These are phyloP conservation scores for Vaccinium darrowii DNA, from an alignment of 148 eudicot genomes.

Conservation along the genomic window DNA sequence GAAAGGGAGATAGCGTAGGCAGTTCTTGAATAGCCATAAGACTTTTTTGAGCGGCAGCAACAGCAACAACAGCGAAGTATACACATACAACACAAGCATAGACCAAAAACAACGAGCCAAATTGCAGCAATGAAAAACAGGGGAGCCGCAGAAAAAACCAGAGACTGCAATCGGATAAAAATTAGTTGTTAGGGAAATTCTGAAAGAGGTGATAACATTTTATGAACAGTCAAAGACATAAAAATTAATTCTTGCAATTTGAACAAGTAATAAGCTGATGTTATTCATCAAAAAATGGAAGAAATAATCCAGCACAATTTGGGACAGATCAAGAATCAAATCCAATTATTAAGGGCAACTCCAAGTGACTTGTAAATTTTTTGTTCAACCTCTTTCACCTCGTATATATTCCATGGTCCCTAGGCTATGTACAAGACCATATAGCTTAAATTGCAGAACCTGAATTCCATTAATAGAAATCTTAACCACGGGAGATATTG, in stretches of 20 bases:
- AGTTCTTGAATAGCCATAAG: conserved; percentile 52
- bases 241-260: not conserved
- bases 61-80: conserved; percentile 56
- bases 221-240: not conserved
- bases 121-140: conserved; percentile 43
- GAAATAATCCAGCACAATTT: too few relatives aligned
- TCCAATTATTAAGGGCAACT: not conserved
- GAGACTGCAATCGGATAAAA: conserved; percentile 43
- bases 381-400: not conserved
- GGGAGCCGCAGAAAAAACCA: conserved; percentile 52
- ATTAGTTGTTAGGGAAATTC: not conserved
- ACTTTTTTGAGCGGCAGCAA: conserved; percentile 29
- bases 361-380: not conserved
- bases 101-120: conserved; percentile 58
- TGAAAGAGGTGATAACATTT: not conserved
- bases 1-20: conserved; percentile 54
- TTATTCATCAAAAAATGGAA: not conserved
- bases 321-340: not conserved
- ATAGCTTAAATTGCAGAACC: conserved; percentile 3
- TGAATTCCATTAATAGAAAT: not conserved
- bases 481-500: not conserved
- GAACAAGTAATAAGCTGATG: not conserved
- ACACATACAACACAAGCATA: conserved; percentile 46
- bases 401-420: not conserved
- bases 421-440: not conserved